phyloP scores from a whole-genome alignment of 148 eudicot genomes.

The Suaeda aralocaspica region DNA sequence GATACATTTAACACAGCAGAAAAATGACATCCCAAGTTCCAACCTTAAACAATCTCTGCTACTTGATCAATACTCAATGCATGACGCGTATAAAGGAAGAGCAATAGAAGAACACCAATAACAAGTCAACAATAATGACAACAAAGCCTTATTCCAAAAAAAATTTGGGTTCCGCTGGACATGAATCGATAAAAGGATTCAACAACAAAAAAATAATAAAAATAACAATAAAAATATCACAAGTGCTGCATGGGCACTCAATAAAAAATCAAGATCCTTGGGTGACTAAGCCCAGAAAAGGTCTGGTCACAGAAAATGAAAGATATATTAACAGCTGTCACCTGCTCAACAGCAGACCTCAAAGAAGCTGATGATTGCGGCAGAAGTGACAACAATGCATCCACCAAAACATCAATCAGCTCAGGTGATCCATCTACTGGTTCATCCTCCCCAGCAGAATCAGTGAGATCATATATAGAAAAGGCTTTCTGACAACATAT shows the following conservation, averaged over 20 bases:
- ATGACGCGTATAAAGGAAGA: too few species aligned
- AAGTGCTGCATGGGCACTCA: not conserved
- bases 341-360: conserved; percentile 93
- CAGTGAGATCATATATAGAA: conserved; percentile 51
- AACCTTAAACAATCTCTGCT: not conserved
- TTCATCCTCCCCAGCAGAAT: conserved; percentile 74
- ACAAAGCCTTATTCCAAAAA: too few species aligned
- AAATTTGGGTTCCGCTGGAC: too few species aligned
- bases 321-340: conserved; percentile 20
- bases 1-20: not conserved
- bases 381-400: conserved; percentile 84
- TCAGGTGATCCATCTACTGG: conserved; percentile 60
- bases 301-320: not conserved
- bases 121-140: too few species aligned
- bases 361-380: conserved; percentile 89
- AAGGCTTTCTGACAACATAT: conserved; percentile 85
- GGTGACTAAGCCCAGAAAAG: not conserved
- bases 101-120: not conserved
- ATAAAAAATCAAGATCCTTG: not conserved
- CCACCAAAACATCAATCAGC: conserved; percentile 87
- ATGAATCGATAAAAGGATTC: too few species aligned
- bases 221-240: not conserved
- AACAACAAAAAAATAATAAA: too few species aligned
- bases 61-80: not conserved
- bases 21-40: not conserved